Evolutionary conservation across 2,329 filamentous ascomycete genomes (phyloP).

Genomic region (Akanthomyces dipterigenus): DNA sequence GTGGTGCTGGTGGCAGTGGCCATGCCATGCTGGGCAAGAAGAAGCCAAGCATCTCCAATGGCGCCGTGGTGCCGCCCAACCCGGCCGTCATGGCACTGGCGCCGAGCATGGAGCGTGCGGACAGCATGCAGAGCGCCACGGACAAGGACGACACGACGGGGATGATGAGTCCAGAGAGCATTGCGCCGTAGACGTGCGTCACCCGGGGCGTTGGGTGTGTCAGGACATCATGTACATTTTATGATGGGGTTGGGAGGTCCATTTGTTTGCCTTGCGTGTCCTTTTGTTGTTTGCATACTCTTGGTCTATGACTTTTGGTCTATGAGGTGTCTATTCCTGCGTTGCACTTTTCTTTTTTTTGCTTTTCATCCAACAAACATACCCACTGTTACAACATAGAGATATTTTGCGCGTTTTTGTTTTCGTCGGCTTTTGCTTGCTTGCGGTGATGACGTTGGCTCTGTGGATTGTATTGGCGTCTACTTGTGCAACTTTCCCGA

Average conservation of each 20-base stretch:
- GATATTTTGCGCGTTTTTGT: background rate
- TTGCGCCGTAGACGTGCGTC: constrained; percentile 37
- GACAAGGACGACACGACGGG: constrained; percentile 63
- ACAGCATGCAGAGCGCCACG: constrained; percentile 55
- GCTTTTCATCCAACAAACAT: background rate
- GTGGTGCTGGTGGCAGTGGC: constrained; percentile 25
- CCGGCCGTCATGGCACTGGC: constrained; percentile 34
- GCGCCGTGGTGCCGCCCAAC: constrained; percentile 22
- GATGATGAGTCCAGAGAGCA: constrained; percentile 82
- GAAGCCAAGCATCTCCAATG: constrained; percentile 29
- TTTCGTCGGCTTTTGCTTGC: background rate
- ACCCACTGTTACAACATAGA: constrained; percentile 7
- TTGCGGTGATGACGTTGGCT: background rate
- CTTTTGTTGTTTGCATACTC: background rate
- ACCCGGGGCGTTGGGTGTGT: background rate
- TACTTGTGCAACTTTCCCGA: too few relatives aligned
- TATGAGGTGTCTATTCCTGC: background rate
- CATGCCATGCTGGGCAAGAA: constrained; percentile 44
- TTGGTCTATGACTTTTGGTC: too few relatives aligned
- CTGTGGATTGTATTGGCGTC: too few relatives aligned
- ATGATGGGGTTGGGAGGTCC: background rate
- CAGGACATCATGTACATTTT: constrained; percentile 3
- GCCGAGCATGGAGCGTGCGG: constrained; percentile 50
- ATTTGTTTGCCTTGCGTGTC: background rate
- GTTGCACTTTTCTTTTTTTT: background rate